Base-by-base conservation (phyloP, 352 stramenopile genomes). In the Plasmopara viticola region DNA sequence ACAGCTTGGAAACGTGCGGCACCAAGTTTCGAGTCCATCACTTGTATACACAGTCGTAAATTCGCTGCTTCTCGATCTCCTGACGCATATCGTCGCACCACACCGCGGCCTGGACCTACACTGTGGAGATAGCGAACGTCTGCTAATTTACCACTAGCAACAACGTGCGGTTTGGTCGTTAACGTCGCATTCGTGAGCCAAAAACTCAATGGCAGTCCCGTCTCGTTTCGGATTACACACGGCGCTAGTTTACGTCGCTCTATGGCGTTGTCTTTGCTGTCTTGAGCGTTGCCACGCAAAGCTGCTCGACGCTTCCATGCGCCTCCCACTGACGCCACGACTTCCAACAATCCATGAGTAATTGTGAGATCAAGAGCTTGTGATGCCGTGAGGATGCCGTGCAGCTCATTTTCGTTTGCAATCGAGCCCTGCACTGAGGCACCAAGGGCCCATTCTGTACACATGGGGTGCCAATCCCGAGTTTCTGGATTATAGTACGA, bases 401-500 rank as follows among this genome's bases (percentile, higher is more conserved):
- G 81, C 30, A 91, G 63, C 47, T 87, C 74, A 39, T 84, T 90
- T 31, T 68, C 70, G 13, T 40, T 45, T 40, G 70, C 55, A 35
- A 64, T 64, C 1, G 47, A 50, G 20, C 80, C 80, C 45, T 90
- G 80, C 1, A 90, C 58, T 3, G 83, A 85, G 7, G 82, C 52
- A 18, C 88, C 78, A 5, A 93, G 53, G 10, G 65, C 66, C 83
- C 83, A 93, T 40, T 90, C 80, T 2, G 72, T 74, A 29, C 80
- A 87, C 76, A 93, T 82, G 14, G 80, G 74, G 42, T 93, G 83
- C 83, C 83, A 93, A 39, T 81, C 67, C 12, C 83, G 78, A 28
- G 77, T 88, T 30, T 91, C 78, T 12, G 83, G 83, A 44, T 90
- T 93, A 48, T 90, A 91, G 48, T 93, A 91, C 9, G 78, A 80